phyloP scores from a whole-genome alignment of 2,329 filamentous ascomycete species.

The Taxawa tesnikishii region DNA sequence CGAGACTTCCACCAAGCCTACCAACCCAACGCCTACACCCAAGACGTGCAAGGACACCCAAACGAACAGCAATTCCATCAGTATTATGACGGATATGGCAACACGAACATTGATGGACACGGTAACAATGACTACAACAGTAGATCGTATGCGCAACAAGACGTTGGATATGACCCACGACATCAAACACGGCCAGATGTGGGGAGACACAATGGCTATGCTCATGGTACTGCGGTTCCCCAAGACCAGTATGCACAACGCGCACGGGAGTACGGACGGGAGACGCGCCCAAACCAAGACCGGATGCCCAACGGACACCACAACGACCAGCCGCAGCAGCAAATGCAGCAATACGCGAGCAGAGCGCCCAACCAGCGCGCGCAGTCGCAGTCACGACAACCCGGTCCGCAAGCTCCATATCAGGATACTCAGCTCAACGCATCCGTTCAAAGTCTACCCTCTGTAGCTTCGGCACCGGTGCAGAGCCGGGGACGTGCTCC shows the following conservation, averaged over 20 bases:
- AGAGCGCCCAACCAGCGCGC: no score
- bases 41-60: no score
- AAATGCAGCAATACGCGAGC: slow-evolving; percentile 16
- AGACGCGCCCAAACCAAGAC: not conserved
- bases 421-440: no score
- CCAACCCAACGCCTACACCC: not conserved
- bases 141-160: not conserved
- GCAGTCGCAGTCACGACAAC: no score
- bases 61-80: not conserved
- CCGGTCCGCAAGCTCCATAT: no score
- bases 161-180: not conserved
- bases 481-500: no score
- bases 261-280: not conserved
- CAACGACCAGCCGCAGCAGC: slow-evolving; percentile 19
- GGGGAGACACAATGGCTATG: no score
- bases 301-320: slow-evolving; percentile 19
- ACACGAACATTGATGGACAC: not conserved
- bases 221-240: no score
- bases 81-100: not conserved
- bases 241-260: no score
- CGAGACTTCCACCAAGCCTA: not conserved
- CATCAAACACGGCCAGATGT: not conserved
- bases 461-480: no score
- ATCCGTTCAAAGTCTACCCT: no score
- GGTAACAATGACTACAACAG: not conserved